Evolutionary conservation across 495 filamentous ascomycete species (phyloP).

Genomic region (Talaromyces thailandensis): DNA sequence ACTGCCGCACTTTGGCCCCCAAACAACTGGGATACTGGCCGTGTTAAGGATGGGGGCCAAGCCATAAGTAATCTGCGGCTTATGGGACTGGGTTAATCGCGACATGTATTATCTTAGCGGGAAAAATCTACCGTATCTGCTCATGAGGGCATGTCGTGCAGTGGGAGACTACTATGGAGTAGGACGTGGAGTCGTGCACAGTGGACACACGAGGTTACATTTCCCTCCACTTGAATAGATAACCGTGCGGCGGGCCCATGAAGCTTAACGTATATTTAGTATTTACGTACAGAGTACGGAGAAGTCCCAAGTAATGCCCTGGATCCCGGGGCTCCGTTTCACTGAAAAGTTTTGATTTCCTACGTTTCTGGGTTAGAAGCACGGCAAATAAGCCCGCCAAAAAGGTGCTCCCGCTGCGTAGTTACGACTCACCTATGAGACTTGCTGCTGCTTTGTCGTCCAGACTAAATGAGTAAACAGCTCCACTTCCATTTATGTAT

Average conservation of each 20-base stretch:
- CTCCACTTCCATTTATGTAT: background rate
- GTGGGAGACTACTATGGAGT: background rate
- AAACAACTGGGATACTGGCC: background rate
- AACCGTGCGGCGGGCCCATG: background rate
- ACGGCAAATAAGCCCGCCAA: background rate
- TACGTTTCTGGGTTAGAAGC: background rate
- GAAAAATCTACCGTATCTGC: background rate
- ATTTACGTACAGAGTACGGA: no score
- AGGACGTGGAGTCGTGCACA: background rate
- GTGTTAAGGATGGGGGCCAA: background rate
- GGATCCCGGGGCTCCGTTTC: background rate
- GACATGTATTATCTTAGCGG: background rate
- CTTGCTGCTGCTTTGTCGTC: background rate
- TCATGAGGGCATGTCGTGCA: background rate
- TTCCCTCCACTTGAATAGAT: background rate
- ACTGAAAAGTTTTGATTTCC: background rate
- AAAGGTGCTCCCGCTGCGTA: no score
- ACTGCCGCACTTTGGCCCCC: background rate
- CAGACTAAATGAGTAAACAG: no score
- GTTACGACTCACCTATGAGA: background rate
- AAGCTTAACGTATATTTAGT: background rate
- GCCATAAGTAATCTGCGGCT: background rate
- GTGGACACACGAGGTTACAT: background rate
- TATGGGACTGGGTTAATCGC: background rate
- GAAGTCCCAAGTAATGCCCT: background rate